phyloP scores from a whole-genome alignment of 371 early-diverging fungal species.

The Mortierella sp. region DNA sequence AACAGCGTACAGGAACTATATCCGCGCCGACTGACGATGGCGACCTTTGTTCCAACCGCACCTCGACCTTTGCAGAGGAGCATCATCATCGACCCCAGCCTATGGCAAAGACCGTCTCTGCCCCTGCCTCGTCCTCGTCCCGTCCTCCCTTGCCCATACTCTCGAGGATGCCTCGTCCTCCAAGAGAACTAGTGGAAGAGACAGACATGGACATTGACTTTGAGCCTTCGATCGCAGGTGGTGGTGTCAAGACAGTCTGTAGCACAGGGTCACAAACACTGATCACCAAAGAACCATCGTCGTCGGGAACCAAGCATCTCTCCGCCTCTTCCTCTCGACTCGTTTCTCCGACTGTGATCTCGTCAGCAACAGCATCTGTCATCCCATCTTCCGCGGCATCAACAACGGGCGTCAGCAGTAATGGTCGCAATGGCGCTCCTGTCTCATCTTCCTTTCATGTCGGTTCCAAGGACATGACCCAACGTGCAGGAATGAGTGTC shows the following conservation, averaged over 20 bases:
- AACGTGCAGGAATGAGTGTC: background rate
- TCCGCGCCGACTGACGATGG: background rate
- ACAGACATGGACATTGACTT: constrained; percentile 1
- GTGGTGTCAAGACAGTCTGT: background rate
- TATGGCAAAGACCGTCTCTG: constrained; percentile 50
- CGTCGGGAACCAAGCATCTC: constrained; percentile 1
- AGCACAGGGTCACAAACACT: constrained; percentile 2
- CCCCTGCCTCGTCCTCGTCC: constrained; percentile 28
- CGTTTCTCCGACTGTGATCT: background rate
- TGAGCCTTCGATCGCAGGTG: background rate
- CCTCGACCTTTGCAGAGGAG: background rate
- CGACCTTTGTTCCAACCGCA: background rate
- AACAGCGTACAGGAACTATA: too few species aligned
- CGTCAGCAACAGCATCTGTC: background rate
- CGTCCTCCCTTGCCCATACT: background rate
- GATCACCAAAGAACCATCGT: constrained; percentile 1
- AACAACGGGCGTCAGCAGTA: background rate
- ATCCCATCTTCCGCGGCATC: background rate
- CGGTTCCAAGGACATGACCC: background rate
- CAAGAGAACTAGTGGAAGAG: constrained; percentile 14
- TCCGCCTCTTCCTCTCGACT: background rate
- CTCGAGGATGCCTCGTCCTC: background rate
- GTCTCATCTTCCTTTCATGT: background rate
- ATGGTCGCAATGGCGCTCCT: background rate
- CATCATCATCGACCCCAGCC: constrained; percentile 11